Base-by-base conservation (phyloP, 345 rosid species). In the Eucalyptus marginata region DNA sequence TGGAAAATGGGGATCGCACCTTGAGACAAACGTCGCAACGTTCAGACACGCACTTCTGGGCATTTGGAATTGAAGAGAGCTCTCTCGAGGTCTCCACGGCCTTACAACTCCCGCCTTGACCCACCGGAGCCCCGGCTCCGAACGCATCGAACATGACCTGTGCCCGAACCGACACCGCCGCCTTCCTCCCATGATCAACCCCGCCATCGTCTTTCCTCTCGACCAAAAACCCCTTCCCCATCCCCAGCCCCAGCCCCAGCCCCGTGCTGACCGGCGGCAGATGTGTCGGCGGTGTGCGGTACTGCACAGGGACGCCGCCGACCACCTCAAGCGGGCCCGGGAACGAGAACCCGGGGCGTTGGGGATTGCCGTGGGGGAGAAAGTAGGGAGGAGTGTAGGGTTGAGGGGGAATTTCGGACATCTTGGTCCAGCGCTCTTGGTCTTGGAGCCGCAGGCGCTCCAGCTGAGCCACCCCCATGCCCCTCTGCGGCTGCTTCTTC, bases 1-100 rank as follows among this genome's bases (percentile, higher is more conserved):
- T n/a, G 31, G 20, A 64, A 64, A n/a, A 76, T 20, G 47, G 84
- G 84, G 47, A 76, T 76, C 84, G 24, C 43, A 97, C 99, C 99
- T 95, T 95, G 44, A 90, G 89, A 92, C 95, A 94, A 86, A 91
- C 50, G 68, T 94, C 94, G 90, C 94, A 94, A 43, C 76, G 87
- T 43, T 91, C 89, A 36, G 92, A 89, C 88, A 49, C 20, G 87
- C 86, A 91, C 71, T 81, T 43, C 62, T 56, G 90, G 52, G 51
- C 58, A 90, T 94, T 97, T 95, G 97, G 97, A 87, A 94, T 94
- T 95, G 98, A 96, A 97, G 99, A 92, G 97, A 95, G 99, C 97
- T 96, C 97, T 43, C 91, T 91, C 43, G 95, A 92, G 90, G 94
- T 90, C 93, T 93, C 96, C 66, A 80, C 44, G 46, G 66, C 88